A percentile compares a stretch with the other conserved stretches of the same genome.
phyloP scores from a whole-genome alignment of 306 rosid genomes.

The Trifolium fragiferum region DNA sequence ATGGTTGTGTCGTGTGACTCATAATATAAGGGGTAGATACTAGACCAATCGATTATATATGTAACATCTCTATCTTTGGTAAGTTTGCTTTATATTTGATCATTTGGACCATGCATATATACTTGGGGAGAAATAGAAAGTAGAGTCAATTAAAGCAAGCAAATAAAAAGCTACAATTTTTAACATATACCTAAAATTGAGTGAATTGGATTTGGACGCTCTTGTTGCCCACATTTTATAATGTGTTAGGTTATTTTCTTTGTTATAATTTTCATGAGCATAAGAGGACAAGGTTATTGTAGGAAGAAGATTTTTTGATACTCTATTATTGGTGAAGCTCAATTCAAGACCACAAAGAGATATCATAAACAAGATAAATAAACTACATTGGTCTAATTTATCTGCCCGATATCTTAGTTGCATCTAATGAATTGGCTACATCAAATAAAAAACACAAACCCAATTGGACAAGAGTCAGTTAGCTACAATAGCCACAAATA shows the following conservation, averaged over 20 bases:
- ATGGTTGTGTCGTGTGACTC: conserved; percentile 37
- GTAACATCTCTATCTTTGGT: conserved; percentile 42
- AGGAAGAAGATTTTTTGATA: conserved; percentile 32
- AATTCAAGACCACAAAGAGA: conserved; percentile 48
- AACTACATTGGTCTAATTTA: conserved; percentile 21
- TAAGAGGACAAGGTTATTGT: conserved; percentile 31
- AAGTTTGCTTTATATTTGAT: conserved; percentile 33
- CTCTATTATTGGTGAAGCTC: conserved; percentile 52
- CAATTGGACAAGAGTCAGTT: conserved; percentile 20
- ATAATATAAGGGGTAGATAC: conserved; percentile 17
- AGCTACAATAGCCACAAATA: conserved; percentile 34
- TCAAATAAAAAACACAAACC: conserved; percentile 16
- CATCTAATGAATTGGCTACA: conserved; percentile 42
- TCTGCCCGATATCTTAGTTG: conserved; percentile 44
- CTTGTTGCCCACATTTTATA: conserved; percentile 36
- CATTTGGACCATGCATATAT: conserved; percentile 41
- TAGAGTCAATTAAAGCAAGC: conserved; percentile 29
- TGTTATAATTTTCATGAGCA: conserved; percentile 27
- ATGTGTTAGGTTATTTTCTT: conserved; percentile 42
- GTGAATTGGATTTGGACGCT: conserved; percentile 33
- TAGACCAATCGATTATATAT: conserved; percentile 22
- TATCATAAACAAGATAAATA: conserved; percentile 26
- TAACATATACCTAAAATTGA: conserved; percentile 30
- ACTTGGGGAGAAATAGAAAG: conserved; percentile 26
- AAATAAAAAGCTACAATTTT: conserved; percentile 34